Evolutionary conservation across 805 yeast genomes (phyloP), one percentile per base, ranked within the genome.

Genomic region (Pichia kluyveri): DNA sequence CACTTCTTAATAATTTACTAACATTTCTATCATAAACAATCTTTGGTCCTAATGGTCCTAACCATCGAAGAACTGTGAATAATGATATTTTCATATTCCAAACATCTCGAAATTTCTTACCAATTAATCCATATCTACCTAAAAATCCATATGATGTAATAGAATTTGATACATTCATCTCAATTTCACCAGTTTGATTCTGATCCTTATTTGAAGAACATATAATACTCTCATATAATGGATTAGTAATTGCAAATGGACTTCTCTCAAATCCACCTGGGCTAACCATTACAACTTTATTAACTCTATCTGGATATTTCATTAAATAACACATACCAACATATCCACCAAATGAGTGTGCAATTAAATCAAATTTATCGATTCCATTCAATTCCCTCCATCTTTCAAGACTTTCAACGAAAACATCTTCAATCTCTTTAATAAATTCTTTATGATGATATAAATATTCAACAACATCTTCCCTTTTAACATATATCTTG

Each of bases 321-420:
- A 79, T 58, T 2, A 85, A 71, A 60, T 83, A 86, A 8, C 81
- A 75, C 43, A 77, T 76, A 0, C 86, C 76, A 11, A 48, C 11
- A 56, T 83, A 82, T 0, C 88, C 93, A 32, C 95, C 95, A 53
- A 78, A 79, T 0, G 95, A 85, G 62, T 86, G 95, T 0, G 88
- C 91, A 19, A 86, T 66, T 14, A 86, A 59, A 56, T 77, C 83
- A 38, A 86, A 73, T 51, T 76, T 71, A 1, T 69, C 72, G 11
- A 86, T 60, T 0, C 70, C 69, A 19, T 74, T 66, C 9, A 56
- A 64, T 8, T 48, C 50, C 55, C 93, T 68, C 93, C 95, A 86
- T 8, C 64, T 60, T 45, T 86, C 91, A 8, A 86, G 61, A 2
- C 82, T 75, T 10, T 73, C 75, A 8, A 76, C 60, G 53, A 82